Conservation (phyloP, 2,329 filamentous ascomycete genomes). For the Xylariaceae sp. region DNA sequence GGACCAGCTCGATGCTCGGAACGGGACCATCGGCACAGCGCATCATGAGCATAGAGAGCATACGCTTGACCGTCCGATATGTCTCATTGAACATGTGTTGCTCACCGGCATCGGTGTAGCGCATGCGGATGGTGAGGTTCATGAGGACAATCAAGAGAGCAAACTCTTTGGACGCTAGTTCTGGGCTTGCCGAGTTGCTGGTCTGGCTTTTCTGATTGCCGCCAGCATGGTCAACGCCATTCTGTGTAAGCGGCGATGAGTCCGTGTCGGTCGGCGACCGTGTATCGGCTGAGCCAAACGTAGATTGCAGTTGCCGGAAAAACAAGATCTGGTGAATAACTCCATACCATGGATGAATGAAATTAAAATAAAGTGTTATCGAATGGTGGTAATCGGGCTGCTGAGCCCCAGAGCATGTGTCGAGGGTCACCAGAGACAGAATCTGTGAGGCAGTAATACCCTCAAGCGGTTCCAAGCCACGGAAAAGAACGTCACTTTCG, state of each 20-base stretch:
- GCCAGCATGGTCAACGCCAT: constrained; percentile 11
- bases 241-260: constrained; percentile 19
- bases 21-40: constrained; percentile 29
- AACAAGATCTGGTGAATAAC: constrained; percentile 38
- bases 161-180: constrained; percentile 26
- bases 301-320: constrained; percentile 28
- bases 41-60: constrained; percentile 33
- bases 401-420: constrained; percentile 24
- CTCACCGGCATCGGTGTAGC: constrained; percentile 34
- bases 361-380: constrained; percentile 36
- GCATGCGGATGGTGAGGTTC: constrained; percentile 38
- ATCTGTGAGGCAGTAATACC: constrained; percentile 36
- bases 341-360: constrained; percentile 39
- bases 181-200: constrained; percentile 10
- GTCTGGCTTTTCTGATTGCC: constrained; percentile 13
- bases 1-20: constrained; percentile 37
- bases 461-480: constrained; percentile 28
- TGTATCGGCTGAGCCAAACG: constrained; percentile 20
- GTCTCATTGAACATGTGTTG: constrained; percentile 36
- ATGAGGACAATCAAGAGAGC: constrained; percentile 40
- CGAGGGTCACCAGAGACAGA: constrained; percentile 34
- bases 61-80: constrained; percentile 37
- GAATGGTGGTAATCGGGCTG: constrained; percentile 35
- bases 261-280: constrained; percentile 19
- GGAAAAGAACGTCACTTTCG: constrained; percentile 26